Percentiles rank a stretch among this genome's conserved stretches.
Evolutionary conservation across 2,329 filamentous ascomycete species (phyloP).

Genomic region (Aspergillus pseudonomiae): DNA sequence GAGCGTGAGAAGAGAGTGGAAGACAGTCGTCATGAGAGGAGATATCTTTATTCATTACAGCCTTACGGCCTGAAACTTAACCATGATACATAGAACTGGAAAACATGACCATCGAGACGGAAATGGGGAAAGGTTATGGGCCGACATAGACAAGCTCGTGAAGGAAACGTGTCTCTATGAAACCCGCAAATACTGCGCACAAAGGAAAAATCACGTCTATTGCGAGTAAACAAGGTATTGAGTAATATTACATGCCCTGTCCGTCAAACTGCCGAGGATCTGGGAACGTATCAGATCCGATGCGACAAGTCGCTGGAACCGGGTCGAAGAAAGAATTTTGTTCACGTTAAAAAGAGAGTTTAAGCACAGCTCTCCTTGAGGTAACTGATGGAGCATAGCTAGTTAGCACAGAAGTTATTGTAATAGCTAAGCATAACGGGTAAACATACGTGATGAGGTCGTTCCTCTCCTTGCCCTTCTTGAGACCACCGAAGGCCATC

Average conservation of each 20-base stretch:
- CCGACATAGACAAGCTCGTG: slow-evolving; percentile 19
- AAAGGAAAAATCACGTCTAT: slow-evolving; percentile 35
- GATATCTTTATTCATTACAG: slow-evolving; percentile 31
- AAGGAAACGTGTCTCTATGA: slow-evolving; percentile 29
- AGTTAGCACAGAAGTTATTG: slow-evolving; percentile 16
- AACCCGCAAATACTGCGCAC: slow-evolving; percentile 27
- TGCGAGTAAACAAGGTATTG: slow-evolving; percentile 36
- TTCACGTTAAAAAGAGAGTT: slow-evolving; percentile 22
- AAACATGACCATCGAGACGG: slow-evolving; percentile 18
- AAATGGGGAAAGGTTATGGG: slow-evolving; percentile 16
- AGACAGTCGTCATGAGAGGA: slow-evolving; percentile 26
- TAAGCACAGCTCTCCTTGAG: slow-evolving; percentile 43
- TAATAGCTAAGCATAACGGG: not conserved
- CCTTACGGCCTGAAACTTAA: slow-evolving; percentile 26
- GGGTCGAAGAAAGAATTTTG: slow-evolving; percentile 24
- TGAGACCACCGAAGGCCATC: slow-evolving; percentile 99
- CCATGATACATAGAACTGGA: slow-evolving; percentile 27
- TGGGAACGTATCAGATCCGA: slow-evolving; percentile 5
- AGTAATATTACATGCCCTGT: slow-evolving; percentile 45
- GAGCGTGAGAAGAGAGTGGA: not conserved
- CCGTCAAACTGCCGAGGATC: slow-evolving; percentile 22
- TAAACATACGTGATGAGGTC: slow-evolving; percentile 89
- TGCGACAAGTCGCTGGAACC: slow-evolving; percentile 23
- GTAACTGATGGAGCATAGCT: slow-evolving; percentile 31
- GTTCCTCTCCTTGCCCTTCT: slow-evolving; percentile 99